phyloP scores from a whole-genome alignment of 2,329 filamentous ascomycete genomes.

The Trichocomaceae sp. region DNA sequence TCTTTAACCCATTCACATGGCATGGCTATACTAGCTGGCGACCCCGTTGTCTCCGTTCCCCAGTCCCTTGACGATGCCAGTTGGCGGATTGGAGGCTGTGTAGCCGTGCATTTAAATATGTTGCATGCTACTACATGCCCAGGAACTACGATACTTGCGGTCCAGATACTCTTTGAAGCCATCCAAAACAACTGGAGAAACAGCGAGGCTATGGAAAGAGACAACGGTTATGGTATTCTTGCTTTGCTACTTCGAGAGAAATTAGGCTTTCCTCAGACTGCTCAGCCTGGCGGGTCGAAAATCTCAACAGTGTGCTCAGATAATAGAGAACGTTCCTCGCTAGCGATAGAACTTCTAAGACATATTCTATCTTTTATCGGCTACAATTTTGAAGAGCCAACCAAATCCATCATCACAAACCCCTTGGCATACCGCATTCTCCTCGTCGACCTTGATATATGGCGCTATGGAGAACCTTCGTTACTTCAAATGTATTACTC shows the following conservation, averaged over 20 bases:
- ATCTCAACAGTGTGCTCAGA: conserved; percentile 30
- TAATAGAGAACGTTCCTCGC: conserved; percentile 44
- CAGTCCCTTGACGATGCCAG: conserved; percentile 84
- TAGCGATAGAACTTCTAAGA: conserved; percentile 59
- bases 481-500: conserved; percentile 88
- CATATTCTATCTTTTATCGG: conserved; percentile 81
- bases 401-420: conserved; percentile 90
- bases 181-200: conserved; percentile 93
- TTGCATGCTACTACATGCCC: conserved; percentile 67
- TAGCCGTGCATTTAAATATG: conserved; percentile 75
- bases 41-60: conserved; percentile 72
- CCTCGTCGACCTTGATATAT: conserved; percentile 87
- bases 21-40: conserved; percentile 72
- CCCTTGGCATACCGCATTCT: conserved; percentile 88
- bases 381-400: conserved; percentile 70
- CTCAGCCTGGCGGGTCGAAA: conserved; percentile 37
- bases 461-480: conserved; percentile 69
- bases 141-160: conserved; percentile 66
- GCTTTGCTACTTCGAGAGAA: conserved; percentile 79
- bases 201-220: conserved; percentile 94
- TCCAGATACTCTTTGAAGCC: conserved; percentile 77
- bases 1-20: conserved; percentile 76
- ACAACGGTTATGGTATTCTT: conserved; percentile 86
- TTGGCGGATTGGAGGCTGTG: conserved; percentile 89
- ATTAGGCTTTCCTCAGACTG: conserved; percentile 41